Evolutionary conservation across 345 rosid genomes (phyloP).

Genomic region (Kandelia obovata): DNA sequence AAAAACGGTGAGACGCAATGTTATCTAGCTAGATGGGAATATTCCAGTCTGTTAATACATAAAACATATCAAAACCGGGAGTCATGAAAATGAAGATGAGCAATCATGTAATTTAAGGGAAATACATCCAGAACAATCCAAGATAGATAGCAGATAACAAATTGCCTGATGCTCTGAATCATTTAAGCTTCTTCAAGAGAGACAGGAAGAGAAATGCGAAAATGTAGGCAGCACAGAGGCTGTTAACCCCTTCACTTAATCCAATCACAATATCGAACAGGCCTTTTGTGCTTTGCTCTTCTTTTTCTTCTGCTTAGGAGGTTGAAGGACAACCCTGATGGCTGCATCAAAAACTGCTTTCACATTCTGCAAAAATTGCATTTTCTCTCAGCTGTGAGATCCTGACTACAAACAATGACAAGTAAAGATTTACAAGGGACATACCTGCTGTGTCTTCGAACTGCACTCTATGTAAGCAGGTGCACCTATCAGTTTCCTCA

Average conservation of each 20-base stretch:
- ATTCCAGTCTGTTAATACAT: constrained; percentile 29
- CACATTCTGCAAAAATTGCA: constrained; percentile 53
- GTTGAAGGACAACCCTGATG: constrained; percentile 83
- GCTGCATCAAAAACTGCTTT: constrained; percentile 83
- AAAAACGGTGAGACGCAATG: constrained; percentile 13
- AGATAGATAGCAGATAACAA: constrained; percentile 26
- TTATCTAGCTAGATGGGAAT: constrained; percentile 21
- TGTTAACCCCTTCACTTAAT: constrained; percentile 23
- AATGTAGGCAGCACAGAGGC: constrained; percentile 6
- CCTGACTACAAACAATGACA: neutral
- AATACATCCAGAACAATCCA: constrained; percentile 29
- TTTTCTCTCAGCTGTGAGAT: neutral
- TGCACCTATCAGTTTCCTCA: constrained; percentile 78
- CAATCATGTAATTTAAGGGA: constrained; percentile 24
- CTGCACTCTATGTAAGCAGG: constrained; percentile 92
- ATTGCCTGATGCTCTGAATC: constrained; percentile 24
- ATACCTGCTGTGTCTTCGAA: constrained; percentile 89
- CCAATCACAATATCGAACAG: constrained; percentile 65
- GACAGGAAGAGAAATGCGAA: constrained; percentile 16
- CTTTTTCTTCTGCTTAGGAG: constrained; percentile 84
- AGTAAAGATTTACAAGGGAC: neutral
- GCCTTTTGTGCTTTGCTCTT: constrained; percentile 68
- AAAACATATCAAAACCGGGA: constrained; percentile 29
- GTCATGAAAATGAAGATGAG: constrained; percentile 15
- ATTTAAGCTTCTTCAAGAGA: constrained; percentile 29